phyloP scores from a whole-genome alignment of 345 rosid species.

The Eucalyptus brandiana region DNA sequence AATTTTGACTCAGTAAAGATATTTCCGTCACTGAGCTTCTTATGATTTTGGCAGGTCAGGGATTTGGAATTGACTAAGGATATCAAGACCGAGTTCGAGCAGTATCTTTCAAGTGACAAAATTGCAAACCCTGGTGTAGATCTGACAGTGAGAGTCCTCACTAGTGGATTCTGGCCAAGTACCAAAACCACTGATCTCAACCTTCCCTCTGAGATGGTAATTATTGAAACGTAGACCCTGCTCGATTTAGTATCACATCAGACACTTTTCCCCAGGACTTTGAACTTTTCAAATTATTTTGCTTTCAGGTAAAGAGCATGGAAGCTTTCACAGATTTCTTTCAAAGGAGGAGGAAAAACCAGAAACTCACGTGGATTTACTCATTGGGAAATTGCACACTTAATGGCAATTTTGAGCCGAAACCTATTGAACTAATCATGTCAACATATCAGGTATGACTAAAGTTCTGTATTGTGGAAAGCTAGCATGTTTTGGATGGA shows the following conservation, averaged over 20 bases:
- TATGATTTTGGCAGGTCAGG: not conserved
- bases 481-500: not conserved
- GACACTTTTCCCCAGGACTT: not conserved
- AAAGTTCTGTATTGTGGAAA: not conserved
- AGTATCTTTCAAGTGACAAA: not conserved
- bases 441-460: conserved; percentile 13
- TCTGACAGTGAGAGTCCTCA: not conserved
- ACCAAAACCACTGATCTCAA: not conserved
- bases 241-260: not conserved
- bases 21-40: not conserved
- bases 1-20: not conserved
- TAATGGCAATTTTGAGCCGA: conserved; percentile 44
- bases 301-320: conserved; percentile 12
- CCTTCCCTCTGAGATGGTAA: not conserved
- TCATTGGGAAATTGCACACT: conserved; percentile 60
- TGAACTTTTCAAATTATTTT: not conserved
- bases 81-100: not conserved
- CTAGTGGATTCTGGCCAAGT: not conserved
- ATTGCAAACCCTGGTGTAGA: not conserved
- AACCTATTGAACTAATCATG: conserved; percentile 43
- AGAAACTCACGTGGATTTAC: conserved; percentile 61
- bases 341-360: conserved; percentile 32
- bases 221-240: not conserved
- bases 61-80: not conserved
- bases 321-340: conserved; percentile 55